Evolutionary conservation across 2,329 filamentous ascomycete species (phyloP).

Genomic region (Penicillium oxalicum): DNA sequence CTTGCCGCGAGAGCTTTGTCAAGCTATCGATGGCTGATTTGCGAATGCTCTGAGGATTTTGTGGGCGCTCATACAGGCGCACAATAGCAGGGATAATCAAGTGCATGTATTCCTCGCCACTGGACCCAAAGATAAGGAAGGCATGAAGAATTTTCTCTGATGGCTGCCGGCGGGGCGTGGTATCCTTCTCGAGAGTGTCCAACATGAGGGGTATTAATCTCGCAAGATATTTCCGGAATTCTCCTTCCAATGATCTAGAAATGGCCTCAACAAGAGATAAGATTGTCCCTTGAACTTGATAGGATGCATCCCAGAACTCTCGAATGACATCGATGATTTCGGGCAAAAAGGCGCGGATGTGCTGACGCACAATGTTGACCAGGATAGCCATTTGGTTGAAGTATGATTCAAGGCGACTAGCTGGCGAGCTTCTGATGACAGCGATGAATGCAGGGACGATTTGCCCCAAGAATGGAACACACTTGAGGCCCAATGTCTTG

Average conservation of each 20-base stretch:
- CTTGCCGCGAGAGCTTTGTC: constrained; percentile 86
- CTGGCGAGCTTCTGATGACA: constrained; percentile 76
- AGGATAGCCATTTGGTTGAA: constrained; percentile 94
- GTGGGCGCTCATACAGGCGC: constrained; percentile 82
- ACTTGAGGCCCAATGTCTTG: constrained; percentile 90
- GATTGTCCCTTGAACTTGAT: constrained; percentile 82
- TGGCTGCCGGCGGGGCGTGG: constrained; percentile 65
- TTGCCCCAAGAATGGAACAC: constrained; percentile 86
- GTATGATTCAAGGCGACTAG: constrained; percentile 80
- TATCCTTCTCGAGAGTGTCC: constrained; percentile 82
- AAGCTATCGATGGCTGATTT: constrained; percentile 92
- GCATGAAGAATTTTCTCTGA: constrained; percentile 90
- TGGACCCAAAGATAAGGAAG: constrained; percentile 91
- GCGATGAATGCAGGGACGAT: constrained; percentile 91
- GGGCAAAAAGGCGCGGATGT: constrained; percentile 84
- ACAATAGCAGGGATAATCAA: constrained; percentile 95
- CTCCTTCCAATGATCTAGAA: constrained; percentile 84
- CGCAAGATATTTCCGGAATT: constrained; percentile 95
- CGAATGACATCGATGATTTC: constrained; percentile 80
- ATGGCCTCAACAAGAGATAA: constrained; percentile 89
- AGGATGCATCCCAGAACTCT: constrained; percentile 80
- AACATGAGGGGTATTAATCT: constrained; percentile 89
- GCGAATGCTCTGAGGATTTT: constrained; percentile 70
- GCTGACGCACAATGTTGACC: constrained; percentile 91
- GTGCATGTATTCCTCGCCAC: constrained; percentile 98